phyloP scores from a whole-genome alignment of 2,329 filamentous ascomycete genomes.

The Bipolaris victoriae region DNA sequence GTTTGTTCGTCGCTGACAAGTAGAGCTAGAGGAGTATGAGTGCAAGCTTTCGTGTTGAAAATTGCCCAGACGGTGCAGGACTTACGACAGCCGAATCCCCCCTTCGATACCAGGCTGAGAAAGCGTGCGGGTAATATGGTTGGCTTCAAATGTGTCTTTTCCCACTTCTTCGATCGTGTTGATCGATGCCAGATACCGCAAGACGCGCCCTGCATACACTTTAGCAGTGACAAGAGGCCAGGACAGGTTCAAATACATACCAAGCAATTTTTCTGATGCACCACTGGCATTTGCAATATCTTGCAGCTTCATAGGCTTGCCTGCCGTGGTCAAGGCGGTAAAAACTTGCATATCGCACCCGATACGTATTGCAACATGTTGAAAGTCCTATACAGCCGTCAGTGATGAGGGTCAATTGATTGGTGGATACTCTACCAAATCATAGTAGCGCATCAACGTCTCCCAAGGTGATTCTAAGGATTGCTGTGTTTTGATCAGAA shows the following conservation, averaged over 20 bases:
- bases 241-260: neutral
- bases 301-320: constrained; percentile 1
- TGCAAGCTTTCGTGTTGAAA: neutral
- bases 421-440: neutral
- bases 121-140: neutral
- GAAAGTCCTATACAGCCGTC: constrained; percentile 5
- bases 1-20: constrained; percentile 2
- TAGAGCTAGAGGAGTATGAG: neutral
- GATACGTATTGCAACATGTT: constrained; percentile 5
- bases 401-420: constrained; percentile 3
- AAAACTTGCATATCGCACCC: constrained; percentile 6
- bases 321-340: constrained; percentile 2
- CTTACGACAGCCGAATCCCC: neutral
- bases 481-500: constrained; percentile 4
- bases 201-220: constrained; percentile 5
- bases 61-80: neutral
- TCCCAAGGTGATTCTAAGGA: constrained; percentile 3
- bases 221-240: neutral
- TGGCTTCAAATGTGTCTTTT: constrained; percentile 4
- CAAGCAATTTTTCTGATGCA: constrained; percentile 6
- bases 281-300: constrained; percentile 1
- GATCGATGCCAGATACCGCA: constrained; percentile 5
- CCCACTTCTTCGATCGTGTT: constrained; percentile 3
- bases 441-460: constrained; percentile 5
- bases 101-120: constrained; percentile 2